Conservation (phyloP, 1,284 basidiomycete species). For the Boletus sp. region DNA sequence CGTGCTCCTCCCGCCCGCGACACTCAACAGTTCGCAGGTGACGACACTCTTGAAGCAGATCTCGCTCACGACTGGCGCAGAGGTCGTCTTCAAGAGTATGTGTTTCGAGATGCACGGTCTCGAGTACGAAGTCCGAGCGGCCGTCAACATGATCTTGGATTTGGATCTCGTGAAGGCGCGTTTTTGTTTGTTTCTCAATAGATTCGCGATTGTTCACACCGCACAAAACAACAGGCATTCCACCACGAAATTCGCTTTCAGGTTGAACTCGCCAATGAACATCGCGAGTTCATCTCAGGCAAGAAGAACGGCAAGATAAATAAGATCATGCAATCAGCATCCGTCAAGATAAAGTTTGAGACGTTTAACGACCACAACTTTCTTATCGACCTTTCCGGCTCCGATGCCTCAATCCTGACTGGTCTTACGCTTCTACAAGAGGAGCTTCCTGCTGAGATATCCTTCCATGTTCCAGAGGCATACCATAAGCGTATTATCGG, state of each 20-base stretch:
- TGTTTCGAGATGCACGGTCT: constrained; percentile 98
- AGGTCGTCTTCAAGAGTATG: constrained; percentile 96
- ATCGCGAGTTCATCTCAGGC: constrained; percentile 97
- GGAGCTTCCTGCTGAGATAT: constrained; percentile 97
- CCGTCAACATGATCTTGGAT: constrained; percentile 85
- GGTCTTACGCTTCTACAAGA: constrained; percentile 92
- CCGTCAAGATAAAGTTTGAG: constrained; percentile 99
- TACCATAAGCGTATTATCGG: constrained; percentile 99
- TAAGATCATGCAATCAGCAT: constrained; percentile 96
- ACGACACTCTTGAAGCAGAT: constrained; percentile 86
- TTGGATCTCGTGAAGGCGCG: constrained; percentile 85
- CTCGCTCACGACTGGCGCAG: constrained; percentile 84
- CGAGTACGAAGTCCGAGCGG: constrained; percentile 87
- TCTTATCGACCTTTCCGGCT: constrained; percentile 90
- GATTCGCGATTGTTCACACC: constrained; percentile 1
- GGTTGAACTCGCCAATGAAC: constrained; percentile 97
- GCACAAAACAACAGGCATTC: constrained; percentile 59
- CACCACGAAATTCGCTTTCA: constrained; percentile 99
- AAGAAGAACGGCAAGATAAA: constrained; percentile 99
- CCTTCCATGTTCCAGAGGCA: constrained; percentile 97
- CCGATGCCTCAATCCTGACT: constrained; percentile 79
- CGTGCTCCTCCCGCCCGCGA: constrained; percentile 79
- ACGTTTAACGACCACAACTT: constrained; percentile 99
- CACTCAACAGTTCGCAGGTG: constrained; percentile 82
- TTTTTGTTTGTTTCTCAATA: not conserved